These are phyloP conservation scores for Pythium rhizo-oryzae DNA, from an alignment of 352 stramenopile species.

Conservation along the genomic window DNA sequence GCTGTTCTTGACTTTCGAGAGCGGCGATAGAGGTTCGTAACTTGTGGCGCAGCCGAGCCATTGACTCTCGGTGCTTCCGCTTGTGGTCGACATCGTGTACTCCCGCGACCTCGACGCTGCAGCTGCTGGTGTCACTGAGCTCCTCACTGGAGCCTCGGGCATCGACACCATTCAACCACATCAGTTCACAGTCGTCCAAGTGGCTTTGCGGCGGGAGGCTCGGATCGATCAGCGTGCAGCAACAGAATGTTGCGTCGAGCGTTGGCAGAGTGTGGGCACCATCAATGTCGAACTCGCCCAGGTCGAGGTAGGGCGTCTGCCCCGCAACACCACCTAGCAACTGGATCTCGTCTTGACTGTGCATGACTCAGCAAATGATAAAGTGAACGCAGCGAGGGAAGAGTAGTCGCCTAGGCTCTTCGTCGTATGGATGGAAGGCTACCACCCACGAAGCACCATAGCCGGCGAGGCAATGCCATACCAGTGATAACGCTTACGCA, in stretches of 20 bases:
- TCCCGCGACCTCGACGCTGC: neutral
- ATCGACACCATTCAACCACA: neutral
- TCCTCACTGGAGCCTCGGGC: neutral
- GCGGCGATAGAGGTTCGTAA: neutral
- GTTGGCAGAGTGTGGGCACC: neutral
- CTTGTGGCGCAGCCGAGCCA: neutral
- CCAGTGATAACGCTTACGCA: neutral
- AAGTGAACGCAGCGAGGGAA: no score
- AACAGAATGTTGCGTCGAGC: slow-evolving; percentile 4
- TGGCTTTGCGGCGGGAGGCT: neutral
- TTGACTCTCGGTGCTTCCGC: neutral
- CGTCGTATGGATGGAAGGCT: no score
- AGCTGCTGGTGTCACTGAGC: neutral
- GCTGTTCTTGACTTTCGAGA: neutral
- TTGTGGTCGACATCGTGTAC: neutral
- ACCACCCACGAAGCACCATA: neutral
- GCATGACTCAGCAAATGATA: no score
- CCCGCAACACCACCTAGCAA: no score
- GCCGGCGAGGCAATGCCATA: neutral
- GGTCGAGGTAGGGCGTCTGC: neutral
- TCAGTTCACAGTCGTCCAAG: neutral
- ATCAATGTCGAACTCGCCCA: neutral
- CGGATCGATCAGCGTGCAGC: slow-evolving; percentile 2
- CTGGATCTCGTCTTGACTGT: no score
- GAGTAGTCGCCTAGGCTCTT: no score